Conservation (phyloP, 106 monocot species). For the Amphibolis antarctica region DNA sequence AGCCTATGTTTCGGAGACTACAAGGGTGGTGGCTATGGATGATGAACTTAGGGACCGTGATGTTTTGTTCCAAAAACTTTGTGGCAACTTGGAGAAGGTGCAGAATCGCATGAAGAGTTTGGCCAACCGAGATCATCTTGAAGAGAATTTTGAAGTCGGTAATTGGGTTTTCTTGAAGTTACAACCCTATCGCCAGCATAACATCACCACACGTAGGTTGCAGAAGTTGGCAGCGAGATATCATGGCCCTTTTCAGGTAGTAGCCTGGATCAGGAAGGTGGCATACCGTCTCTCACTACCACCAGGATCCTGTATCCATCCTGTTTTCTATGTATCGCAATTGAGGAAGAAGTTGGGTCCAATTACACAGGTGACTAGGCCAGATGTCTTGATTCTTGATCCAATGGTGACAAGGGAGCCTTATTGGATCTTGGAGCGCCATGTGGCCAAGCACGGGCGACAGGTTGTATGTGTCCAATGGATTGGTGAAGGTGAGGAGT, state of each 20-base stretch:
- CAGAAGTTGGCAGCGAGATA: neutral
- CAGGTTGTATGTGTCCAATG: no score
- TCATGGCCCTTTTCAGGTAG: slow-evolving; percentile 1
- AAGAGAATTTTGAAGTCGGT: neutral
- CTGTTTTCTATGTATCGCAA: slow-evolving; percentile 5
- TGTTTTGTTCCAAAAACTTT: neutral
- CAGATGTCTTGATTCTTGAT: no score
- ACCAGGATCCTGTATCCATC: neutral
- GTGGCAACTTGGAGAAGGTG: neutral
- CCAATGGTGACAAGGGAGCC: no score
- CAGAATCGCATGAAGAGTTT: neutral
- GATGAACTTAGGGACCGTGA: neutral
- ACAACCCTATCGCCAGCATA: slow-evolving; percentile 12
- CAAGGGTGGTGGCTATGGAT: neutral
- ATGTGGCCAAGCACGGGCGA: no score
- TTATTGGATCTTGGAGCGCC: no score
- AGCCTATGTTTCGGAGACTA: neutral
- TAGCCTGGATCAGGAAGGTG: neutral
- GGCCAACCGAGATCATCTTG: neutral
- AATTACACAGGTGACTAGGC: no score
- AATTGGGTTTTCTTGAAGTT: slow-evolving; percentile 11
- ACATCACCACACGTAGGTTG: accelerated
- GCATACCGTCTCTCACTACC: slow-evolving; percentile 7
- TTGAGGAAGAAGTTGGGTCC: neutral
- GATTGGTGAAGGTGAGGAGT: no score